phyloP scores from a whole-genome alignment of 139 green algal genomes.

The Asterochloris erici region DNA sequence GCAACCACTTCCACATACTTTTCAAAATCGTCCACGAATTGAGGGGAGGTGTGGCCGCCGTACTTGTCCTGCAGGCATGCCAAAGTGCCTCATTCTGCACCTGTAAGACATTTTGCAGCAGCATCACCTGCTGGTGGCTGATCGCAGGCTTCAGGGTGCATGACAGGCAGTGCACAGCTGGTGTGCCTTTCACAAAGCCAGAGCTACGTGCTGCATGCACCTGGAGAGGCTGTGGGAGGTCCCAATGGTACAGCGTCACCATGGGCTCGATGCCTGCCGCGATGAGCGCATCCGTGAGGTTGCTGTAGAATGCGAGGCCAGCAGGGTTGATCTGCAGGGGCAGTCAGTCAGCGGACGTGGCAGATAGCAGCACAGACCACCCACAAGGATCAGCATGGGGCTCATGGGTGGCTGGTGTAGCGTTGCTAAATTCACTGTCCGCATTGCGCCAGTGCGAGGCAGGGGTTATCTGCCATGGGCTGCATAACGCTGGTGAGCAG shows the following conservation, averaged over 20 bases:
- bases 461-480: not conserved
- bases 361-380: too few species aligned
- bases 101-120: not conserved
- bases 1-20: constrained; percentile 36
- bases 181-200: not conserved
- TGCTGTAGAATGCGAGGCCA: constrained; percentile 42
- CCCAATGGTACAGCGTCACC: constrained; percentile 49
- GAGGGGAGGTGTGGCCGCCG: constrained; percentile 20
- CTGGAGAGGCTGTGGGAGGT: constrained; percentile 44
- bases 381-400: not conserved
- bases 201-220: not conserved
- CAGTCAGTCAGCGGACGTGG: not conserved
- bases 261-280: constrained; percentile 46
- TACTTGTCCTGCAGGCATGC: constrained; percentile 32
- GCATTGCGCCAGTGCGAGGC: not conserved
- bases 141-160: not conserved
- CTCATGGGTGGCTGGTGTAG: not conserved
- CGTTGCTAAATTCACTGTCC: not conserved
- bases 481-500: not conserved
- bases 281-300: constrained; percentile 35
- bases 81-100: not conserved
- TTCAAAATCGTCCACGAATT: constrained; percentile 33
- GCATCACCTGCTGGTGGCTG: not conserved
- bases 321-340: constrained; percentile 12
- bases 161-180: not conserved